phyloP scores from a whole-genome alignment of 2,329 filamentous ascomycete species.

The Claviceps pusilla region DNA sequence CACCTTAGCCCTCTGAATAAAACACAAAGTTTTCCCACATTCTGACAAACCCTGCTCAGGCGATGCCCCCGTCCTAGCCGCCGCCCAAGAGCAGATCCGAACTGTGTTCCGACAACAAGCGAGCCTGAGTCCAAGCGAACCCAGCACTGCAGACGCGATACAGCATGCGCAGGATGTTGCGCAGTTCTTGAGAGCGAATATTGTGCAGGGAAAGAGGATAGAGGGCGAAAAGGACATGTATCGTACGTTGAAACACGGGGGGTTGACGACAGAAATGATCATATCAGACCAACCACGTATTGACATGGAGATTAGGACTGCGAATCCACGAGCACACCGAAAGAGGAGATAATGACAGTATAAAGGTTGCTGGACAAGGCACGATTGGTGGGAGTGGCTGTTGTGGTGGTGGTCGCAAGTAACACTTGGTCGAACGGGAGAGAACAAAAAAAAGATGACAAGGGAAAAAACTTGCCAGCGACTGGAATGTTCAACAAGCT shows the following conservation, averaged over 20 bases:
- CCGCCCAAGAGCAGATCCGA: conserved; percentile 59
- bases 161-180: conserved; percentile 73
- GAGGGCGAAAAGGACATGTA: conserved; percentile 33
- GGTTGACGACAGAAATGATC: not conserved
- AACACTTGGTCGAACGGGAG: not conserved
- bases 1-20: not conserved
- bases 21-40: not conserved
- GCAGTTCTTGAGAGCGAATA: conserved; percentile 61
- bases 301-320: conserved; percentile 41
- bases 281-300: not conserved
- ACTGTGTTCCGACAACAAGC: conserved; percentile 56
- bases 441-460: not conserved
- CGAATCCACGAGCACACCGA: conserved; percentile 86
- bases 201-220: conserved; percentile 64
- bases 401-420: conserved; percentile 8
- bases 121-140: conserved; percentile 38
- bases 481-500: conserved; percentile 9
- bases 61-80: conserved; percentile 51
- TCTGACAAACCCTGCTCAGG: conserved; percentile 31
- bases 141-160: conserved; percentile 49
- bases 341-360: conserved; percentile 79
- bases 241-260: conserved; percentile 33
- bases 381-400: conserved; percentile 19
- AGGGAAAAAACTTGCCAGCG: not conserved
- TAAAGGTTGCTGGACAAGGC: conserved; percentile 46